Percentiles rank a stretch among this genome's conserved stretches.
Evolutionary conservation across 2,329 filamentous ascomycete species (phyloP).

Genomic region (Beauveria rudraprayagi): DNA sequence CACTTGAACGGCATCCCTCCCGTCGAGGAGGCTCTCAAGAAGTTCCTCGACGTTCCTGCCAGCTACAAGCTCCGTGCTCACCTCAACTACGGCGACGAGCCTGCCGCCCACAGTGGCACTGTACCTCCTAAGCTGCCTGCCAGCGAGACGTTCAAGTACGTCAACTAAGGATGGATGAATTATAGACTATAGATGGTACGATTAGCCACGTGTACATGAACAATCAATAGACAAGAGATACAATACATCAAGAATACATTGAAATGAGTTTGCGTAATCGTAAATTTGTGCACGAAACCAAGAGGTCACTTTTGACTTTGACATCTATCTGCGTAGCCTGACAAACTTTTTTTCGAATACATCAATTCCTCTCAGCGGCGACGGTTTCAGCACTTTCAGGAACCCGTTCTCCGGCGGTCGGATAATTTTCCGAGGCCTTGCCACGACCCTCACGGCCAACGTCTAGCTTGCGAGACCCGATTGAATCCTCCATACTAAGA

Average conservation of each 20-base stretch:
- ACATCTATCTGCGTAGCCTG: not conserved
- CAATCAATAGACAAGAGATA: not conserved
- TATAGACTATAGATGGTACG: not conserved
- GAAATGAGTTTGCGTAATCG: not conserved
- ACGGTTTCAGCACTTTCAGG: not conserved
- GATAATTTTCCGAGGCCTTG: not conserved
- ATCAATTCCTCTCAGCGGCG: not conserved
- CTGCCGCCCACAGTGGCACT: slow-evolving; percentile 54
- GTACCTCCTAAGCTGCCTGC: slow-evolving; percentile 45
- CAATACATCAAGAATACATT: not conserved
- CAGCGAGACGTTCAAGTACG: slow-evolving; percentile 43
- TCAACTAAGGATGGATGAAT: not conserved
- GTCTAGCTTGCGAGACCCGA: not conserved
- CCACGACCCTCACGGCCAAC: not conserved
- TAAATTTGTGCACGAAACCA: too few species aligned
- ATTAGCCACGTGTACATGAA: not conserved
- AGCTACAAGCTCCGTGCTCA: slow-evolving; percentile 75
- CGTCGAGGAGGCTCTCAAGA: slow-evolving; percentile 9
- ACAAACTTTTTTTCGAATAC: not conserved
- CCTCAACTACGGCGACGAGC: slow-evolving; percentile 70
- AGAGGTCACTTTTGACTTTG: too few species aligned
- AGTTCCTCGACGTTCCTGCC: slow-evolving; percentile 57
- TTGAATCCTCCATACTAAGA: not conserved
- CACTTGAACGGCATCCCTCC: slow-evolving; percentile 81
- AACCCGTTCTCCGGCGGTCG: not conserved